Conservation (phyloP, 345 rosid genomes). For the Salix purpurea region DNA sequence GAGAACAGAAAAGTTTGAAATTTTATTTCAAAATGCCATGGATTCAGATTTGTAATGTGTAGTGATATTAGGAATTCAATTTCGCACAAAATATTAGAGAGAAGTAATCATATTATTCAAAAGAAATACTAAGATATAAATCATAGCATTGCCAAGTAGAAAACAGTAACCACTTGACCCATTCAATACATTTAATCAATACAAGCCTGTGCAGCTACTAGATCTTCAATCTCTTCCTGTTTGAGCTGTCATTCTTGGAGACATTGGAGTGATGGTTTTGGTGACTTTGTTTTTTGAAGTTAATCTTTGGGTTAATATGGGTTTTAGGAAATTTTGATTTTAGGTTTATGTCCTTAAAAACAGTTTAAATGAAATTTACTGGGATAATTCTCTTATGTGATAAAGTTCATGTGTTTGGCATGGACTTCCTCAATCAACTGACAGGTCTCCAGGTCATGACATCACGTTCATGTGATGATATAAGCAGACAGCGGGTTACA, state of each 20-base stretch:
- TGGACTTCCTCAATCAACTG: no score
- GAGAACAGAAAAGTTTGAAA: slow-evolving; percentile 13
- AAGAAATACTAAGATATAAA: background rate
- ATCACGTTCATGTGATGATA: no score
- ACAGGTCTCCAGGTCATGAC: no score
- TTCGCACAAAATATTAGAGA: background rate
- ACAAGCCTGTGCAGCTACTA: background rate
- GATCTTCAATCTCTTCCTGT: background rate
- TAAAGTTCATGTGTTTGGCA: no score
- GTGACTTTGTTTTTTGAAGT: no score
- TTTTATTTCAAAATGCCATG: background rate
- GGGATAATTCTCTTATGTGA: no score
- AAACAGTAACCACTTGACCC: background rate
- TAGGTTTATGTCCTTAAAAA: no score
- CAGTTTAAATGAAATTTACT: no score
- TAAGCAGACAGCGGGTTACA: no score
- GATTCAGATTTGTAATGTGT: background rate
- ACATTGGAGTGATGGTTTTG: background rate
- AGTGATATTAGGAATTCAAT: background rate
- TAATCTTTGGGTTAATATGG: no score
- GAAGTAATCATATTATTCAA: background rate
- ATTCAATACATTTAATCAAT: background rate
- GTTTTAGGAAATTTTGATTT: no score
- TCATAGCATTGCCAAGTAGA: background rate
- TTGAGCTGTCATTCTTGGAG: background rate